Conservation (phyloP, 2,329 filamentous ascomycete species). For the Xylariaceae sp. region DNA sequence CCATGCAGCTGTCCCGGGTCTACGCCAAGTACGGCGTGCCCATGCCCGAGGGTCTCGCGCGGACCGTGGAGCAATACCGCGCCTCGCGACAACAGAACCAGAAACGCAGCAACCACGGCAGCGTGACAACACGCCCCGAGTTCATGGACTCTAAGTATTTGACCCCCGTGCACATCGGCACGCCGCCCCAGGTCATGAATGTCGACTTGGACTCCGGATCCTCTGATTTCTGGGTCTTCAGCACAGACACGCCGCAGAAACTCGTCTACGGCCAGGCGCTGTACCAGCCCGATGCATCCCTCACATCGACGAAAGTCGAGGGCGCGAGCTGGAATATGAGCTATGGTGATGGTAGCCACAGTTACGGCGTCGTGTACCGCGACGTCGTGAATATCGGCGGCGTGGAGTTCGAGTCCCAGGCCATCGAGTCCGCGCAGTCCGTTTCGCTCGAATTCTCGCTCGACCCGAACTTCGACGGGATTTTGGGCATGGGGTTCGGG, state of each 20-base stretch:
- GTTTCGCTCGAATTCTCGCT: conserved; percentile 30
- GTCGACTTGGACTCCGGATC: conserved; percentile 35
- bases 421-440: conserved; percentile 31
- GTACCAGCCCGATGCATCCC: conserved; percentile 28
- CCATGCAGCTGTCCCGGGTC: neutral
- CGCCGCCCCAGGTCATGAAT: conserved; percentile 28
- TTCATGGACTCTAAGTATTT: conserved; percentile 32
- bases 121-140: conserved; percentile 25
- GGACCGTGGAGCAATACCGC: neutral
- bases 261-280: conserved; percentile 28
- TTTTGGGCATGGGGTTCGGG: conserved; percentile 34
- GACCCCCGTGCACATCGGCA: conserved; percentile 32
- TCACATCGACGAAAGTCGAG: conserved; percentile 29
- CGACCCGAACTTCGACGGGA: conserved; percentile 31
- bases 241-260: conserved; percentile 30
- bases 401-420: conserved; percentile 30
- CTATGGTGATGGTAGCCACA: conserved; percentile 34
- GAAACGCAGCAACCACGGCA: conserved; percentile 8
- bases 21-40: neutral
- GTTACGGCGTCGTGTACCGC: conserved; percentile 32
- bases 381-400: conserved; percentile 34
- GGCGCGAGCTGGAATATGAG: conserved; percentile 31
- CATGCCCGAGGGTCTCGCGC: neutral
- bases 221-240: conserved; percentile 35
- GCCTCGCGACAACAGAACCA: neutral